Percentiles rank a stretch among this genome's conserved stretches.
Evolutionary conservation across 352 stramenopile species (phyloP).

Genomic region (Saprolegnia diclina): DNA sequence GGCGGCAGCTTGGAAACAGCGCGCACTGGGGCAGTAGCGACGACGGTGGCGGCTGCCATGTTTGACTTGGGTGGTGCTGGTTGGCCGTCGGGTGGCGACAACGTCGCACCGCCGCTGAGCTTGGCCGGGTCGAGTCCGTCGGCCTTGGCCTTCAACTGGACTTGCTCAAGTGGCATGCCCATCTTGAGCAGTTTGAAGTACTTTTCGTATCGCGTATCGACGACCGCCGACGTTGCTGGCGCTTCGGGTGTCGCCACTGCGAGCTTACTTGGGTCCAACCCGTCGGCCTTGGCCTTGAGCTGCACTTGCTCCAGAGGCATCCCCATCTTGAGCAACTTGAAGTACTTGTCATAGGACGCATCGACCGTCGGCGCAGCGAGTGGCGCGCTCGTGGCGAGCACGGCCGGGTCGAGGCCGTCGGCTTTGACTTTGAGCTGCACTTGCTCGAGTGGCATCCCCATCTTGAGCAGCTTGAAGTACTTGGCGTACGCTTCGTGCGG

Average conservation of each 20-base stretch:
- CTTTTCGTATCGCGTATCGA: slow-evolving; percentile 63
- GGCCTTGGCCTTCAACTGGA: slow-evolving; percentile 81
- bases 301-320: slow-evolving; percentile 78
- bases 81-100: not conserved
- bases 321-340: slow-evolving; percentile 78
- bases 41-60: too few species aligned
- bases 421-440: slow-evolving; percentile 56
- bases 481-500: not conserved
- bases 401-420: slow-evolving; percentile 51
- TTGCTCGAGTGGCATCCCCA: slow-evolving; percentile 70
- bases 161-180: slow-evolving; percentile 79
- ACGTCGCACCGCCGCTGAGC: slow-evolving; percentile 25
- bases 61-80: not conserved
- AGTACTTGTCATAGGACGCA: slow-evolving; percentile 51
- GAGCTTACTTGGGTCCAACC: slow-evolving; percentile 30
- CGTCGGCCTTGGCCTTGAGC: slow-evolving; percentile 50
- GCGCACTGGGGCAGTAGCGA: not conserved
- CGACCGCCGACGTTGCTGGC: not conserved
- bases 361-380: not conserved
- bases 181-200: slow-evolving; percentile 94
- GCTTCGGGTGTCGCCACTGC: not conserved
- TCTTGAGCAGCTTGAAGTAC: slow-evolving; percentile 42
- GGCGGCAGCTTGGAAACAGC: slow-evolving; percentile 7
- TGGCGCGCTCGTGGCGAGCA: slow-evolving; percentile 29
- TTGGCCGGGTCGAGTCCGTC: slow-evolving; percentile 51